Percentiles rank a stretch among this genome's conserved stretches.
Evolutionary conservation across 1,139 yeast genomes (phyloP).

Genomic region (Saccharomycopsis crataegensis): DNA sequence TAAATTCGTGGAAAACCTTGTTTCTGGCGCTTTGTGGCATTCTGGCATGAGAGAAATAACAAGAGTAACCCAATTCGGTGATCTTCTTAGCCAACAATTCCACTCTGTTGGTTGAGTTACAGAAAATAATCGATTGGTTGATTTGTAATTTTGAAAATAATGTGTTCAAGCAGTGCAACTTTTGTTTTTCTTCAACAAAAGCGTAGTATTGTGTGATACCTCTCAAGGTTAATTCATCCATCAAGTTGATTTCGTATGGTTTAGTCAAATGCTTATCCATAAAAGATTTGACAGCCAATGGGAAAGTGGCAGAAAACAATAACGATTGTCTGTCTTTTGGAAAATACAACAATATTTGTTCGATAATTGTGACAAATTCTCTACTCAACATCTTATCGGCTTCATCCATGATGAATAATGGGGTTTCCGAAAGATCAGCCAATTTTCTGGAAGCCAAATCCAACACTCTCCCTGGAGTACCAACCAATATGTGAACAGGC

Average conservation of each 20-base stretch:
- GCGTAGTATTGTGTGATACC: slow-evolving; percentile 98
- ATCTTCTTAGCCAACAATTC: slow-evolving; percentile 92
- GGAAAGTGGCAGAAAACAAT: slow-evolving; percentile 93
- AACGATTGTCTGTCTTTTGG: slow-evolving; percentile 71
- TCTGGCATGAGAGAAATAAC: slow-evolving; percentile 94
- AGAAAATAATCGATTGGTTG: slow-evolving; percentile 92
- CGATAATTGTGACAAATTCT: slow-evolving; percentile 84
- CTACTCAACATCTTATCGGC: slow-evolving; percentile 95
- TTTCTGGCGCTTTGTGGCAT: slow-evolving; percentile 98
- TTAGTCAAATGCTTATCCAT: slow-evolving; percentile 87
- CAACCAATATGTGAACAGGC: slow-evolving; percentile 85
- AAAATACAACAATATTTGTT: slow-evolving; percentile 77
- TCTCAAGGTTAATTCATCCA: slow-evolving; percentile 94
- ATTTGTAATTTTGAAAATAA: slow-evolving; percentile 89
- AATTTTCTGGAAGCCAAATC: slow-evolving; percentile 86
- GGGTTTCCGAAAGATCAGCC: slow-evolving; percentile 83
- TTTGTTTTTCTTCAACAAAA: slow-evolving; percentile 93
- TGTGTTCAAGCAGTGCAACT: slow-evolving; percentile 91
- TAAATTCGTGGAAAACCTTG: slow-evolving; percentile 95
- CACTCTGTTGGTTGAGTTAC: slow-evolving; percentile 94
- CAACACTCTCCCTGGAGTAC: slow-evolving; percentile 94
- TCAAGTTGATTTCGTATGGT: slow-evolving; percentile 92
- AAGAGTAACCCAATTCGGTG: slow-evolving; percentile 93
- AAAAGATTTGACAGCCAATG: slow-evolving; percentile 83
- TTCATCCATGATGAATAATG: slow-evolving; percentile 94